Evolutionary conservation across 2,329 filamentous ascomycete species (phyloP).

Genomic region (Amauroascus verrucosus): DNA sequence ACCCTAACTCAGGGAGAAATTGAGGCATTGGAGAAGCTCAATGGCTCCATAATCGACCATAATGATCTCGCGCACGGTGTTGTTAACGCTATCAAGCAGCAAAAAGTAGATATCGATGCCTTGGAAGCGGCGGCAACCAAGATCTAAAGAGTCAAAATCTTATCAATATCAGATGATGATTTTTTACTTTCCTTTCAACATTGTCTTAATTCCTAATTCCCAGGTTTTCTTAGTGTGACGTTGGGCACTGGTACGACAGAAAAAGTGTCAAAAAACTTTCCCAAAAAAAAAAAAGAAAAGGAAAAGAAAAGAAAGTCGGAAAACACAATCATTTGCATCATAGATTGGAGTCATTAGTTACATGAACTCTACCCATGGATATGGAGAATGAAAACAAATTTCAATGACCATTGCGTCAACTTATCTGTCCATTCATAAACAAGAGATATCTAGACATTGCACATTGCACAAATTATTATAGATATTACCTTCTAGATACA

Average conservation of each 20-base stretch:
- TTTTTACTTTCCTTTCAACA: too few species aligned
- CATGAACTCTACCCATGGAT: background rate
- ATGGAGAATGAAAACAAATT: background rate
- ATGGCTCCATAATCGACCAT: constrained; percentile 19
- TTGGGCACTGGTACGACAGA: too few species aligned
- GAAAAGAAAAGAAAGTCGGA: background rate
- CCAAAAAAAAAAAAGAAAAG: background rate
- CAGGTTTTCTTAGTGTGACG: too few species aligned
- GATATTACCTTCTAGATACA: background rate
- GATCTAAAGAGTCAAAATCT: background rate
- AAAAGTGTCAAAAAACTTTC: background rate
- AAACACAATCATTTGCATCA: background rate
- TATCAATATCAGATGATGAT: too few species aligned
- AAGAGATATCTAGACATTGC: background rate
- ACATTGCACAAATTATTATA: background rate
- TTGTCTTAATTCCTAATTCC: too few species aligned
- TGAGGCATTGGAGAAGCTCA: constrained; percentile 35
- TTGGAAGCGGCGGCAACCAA: constrained; percentile 17
- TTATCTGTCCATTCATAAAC: background rate
- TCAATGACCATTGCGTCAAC: background rate
- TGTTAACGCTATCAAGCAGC: constrained; percentile 21
- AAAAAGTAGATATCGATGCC: constrained; percentile 18
- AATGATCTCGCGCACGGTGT: constrained; percentile 15
- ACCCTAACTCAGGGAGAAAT: constrained; percentile 38
- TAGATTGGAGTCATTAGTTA: background rate